Evolutionary conservation across 306 rosid genomes (phyloP).

Genomic region (Dryas alaskensis): DNA sequence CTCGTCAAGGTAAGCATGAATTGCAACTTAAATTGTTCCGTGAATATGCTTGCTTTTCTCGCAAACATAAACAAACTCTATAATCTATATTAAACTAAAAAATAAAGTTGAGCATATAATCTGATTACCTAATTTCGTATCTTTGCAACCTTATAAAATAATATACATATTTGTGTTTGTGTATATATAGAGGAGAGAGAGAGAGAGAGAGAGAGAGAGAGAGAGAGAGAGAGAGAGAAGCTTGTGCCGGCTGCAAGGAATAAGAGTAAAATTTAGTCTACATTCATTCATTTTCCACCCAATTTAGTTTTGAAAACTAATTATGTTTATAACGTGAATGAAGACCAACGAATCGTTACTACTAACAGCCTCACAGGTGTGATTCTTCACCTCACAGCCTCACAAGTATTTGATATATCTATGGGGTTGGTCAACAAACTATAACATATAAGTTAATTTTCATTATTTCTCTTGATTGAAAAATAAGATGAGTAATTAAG

Average conservation of each 20-base stretch:
- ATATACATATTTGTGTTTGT: neutral
- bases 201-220: neutral
- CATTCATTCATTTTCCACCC: slow-evolving; percentile 1
- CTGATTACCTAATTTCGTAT: slow-evolving; percentile 24
- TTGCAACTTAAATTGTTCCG: slow-evolving; percentile 12
- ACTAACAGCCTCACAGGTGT: neutral
- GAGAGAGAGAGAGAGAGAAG: neutral
- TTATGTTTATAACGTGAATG: neutral
- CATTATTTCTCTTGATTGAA: too few species aligned
- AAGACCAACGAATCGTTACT: neutral
- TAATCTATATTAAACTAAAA: neutral
- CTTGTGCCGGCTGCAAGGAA: slow-evolving; percentile 24
- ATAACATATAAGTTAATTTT: too few species aligned
- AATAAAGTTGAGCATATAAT: neutral
- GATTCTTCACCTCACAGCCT: slow-evolving; percentile 4
- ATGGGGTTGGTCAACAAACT: slow-evolving; percentile 1
- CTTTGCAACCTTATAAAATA: slow-evolving; percentile 14
- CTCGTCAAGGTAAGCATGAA: neutral
- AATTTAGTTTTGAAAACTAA: neutral
- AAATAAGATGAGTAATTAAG: too few species aligned
- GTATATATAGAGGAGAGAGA: neutral
- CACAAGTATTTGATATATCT: slow-evolving; percentile 1
- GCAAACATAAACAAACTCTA: neutral
- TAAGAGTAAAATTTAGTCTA: neutral
- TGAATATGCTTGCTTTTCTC: neutral